Percentiles rank a stretch among this genome's conserved stretches.
These are phyloP conservation scores for Cytospora paraplurivora DNA, from an alignment of 2,329 filamentous ascomycete species.

Conservation along the genomic window DNA sequence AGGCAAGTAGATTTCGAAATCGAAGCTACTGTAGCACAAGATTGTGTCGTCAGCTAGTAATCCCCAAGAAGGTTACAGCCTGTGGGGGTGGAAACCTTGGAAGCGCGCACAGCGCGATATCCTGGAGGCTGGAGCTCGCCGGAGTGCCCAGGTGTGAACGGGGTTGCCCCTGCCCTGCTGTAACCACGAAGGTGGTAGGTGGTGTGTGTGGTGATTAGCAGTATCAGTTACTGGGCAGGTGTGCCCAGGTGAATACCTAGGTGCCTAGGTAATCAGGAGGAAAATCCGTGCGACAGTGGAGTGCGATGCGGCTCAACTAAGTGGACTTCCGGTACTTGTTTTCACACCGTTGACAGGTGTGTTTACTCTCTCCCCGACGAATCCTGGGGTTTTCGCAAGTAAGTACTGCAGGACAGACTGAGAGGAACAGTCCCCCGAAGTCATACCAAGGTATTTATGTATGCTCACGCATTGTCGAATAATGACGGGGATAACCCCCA, in stretches of 20 bases:
- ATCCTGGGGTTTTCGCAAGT: no score
- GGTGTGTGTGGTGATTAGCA: no score
- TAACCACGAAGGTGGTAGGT: no score
- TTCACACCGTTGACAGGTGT: no score
- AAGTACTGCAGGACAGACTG: no score
- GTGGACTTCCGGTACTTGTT: no score
- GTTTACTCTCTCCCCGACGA: no score
- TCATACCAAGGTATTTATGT: not conserved
- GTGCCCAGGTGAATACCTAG: no score
- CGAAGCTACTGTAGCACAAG: conserved; percentile 7
- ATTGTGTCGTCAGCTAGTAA: not conserved
- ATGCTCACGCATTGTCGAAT: not conserved
- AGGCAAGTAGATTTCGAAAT: not conserved
- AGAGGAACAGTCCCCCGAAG: not conserved
- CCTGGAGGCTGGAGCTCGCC: conserved; percentile 2
- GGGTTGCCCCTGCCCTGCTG: no score
- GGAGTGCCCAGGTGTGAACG: no score
- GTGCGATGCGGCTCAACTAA: conserved; percentile 13
- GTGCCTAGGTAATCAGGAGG: not conserved
- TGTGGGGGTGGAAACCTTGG: conserved; percentile 19
- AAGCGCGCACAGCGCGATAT: conserved; percentile 18
- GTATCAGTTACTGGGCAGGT: no score
- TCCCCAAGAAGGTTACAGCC: conserved; percentile 2
- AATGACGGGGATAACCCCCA: not conserved
- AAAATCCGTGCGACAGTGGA: not conserved